These are phyloP conservation scores for Chrysanthemum lavandulifolium DNA, from an alignment of 129 eudicot genomes.

Conservation along the genomic window DNA sequence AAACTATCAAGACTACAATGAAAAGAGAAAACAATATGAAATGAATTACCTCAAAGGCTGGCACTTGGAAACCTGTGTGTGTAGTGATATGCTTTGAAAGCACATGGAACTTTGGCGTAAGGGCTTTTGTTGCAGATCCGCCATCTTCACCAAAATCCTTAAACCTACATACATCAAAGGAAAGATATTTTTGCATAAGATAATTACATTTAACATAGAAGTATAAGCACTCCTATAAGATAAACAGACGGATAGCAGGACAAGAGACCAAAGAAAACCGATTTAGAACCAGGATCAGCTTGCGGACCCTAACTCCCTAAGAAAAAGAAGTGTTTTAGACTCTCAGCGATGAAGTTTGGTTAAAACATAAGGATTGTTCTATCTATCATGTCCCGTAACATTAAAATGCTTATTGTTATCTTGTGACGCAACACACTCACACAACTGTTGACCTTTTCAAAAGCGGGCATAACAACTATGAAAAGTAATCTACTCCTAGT, in stretches of 20 bases:
- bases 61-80: slow-evolving; percentile 68
- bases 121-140: slow-evolving; percentile 71
- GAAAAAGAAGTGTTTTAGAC: too few relatives aligned
- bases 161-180: slow-evolving; percentile 37
- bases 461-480: background rate
- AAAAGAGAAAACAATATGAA: slow-evolving; percentile 4
- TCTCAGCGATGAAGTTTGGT: too few relatives aligned
- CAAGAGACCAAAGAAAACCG: too few relatives aligned
- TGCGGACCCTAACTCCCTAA: too few relatives aligned
- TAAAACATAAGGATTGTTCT: too few relatives aligned
- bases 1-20: background rate
- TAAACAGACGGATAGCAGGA: too few relatives aligned
- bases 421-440: too few relatives aligned
- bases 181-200: background rate
- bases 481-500: background rate
- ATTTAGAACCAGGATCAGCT: too few relatives aligned
- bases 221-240: too few relatives aligned
- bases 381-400: too few relatives aligned
- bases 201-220: background rate
- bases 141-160: slow-evolving; percentile 80
- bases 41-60: slow-evolving; percentile 56
- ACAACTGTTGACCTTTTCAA: too few relatives aligned
- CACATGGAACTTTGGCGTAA: slow-evolving; percentile 56
- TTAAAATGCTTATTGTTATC: too few relatives aligned
- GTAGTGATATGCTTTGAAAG: slow-evolving; percentile 62